Base-by-base conservation (phyloP, 176 grass and related monocot genomes). In the Oryza glumipatula region DNA sequence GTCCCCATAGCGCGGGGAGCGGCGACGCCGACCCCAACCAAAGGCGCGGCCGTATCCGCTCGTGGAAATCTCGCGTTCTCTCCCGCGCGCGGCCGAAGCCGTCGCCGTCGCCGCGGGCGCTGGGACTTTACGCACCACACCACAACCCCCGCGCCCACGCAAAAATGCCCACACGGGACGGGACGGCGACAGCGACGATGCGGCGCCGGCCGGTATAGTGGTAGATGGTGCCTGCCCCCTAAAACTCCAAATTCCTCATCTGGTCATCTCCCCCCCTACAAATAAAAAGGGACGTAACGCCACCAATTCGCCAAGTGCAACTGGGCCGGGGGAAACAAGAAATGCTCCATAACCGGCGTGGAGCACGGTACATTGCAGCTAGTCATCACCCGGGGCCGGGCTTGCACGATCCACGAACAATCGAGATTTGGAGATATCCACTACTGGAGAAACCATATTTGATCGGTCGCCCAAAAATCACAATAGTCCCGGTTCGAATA, bases 1-100 rank as follows among this genome's bases (percentile, higher is more conserved):
- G 78, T 89, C 83, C 28, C 54, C 83, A 19, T 89, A 69, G 39
- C 70, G 43, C 54, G 39, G n/a, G n/a, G n/a, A 15, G 64, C 6
- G 81, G 13, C 45, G 79, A 83, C 52, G 73, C 5, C 54, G 86
- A 77, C 80, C 39, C 36, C 26, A 51, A 46, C 43, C 85, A 68
- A 68, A 51, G 76, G 24, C 19, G 32, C 52, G 16, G 51, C 51
- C 69, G 79, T 71, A 17, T n/a, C 76, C 61, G 19, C 47, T 63
- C 81, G 22, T 13, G 48, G 68, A 63, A 83, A 73, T 73, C 30
- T 45, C 77, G 70, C 6, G 7, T 44, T 44, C 43, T 44, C 43
- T 44, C 43, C 9, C 17, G 5, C 5, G 78, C 61, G 56, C 11
- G 3, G 86, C 67, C 58, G 36, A 17, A 43, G n/a, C 33, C 47